Conservation (phyloP, 1,284 basidiomycete species). For the Baeospora myosura region DNA sequence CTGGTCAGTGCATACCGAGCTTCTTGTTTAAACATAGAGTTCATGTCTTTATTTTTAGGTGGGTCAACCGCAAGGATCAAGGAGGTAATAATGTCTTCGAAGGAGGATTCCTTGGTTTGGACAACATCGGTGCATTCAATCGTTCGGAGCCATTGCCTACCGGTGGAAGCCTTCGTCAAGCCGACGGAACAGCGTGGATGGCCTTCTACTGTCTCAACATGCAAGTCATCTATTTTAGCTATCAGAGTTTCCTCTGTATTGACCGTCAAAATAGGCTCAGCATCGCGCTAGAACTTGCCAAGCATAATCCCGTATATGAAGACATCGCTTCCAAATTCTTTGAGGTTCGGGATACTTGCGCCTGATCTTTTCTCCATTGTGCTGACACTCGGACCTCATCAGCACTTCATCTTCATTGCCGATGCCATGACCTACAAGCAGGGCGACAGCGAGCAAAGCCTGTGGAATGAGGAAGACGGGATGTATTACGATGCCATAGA, state of each 20-base stretch:
- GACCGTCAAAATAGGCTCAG: constrained; percentile 58
- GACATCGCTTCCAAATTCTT: constrained; percentile 99
- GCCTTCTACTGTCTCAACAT: constrained; percentile 97
- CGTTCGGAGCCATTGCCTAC: constrained; percentile 94
- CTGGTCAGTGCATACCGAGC: constrained; percentile 56
- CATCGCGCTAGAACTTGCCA: constrained; percentile 94
- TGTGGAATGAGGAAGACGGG: constrained; percentile 95
- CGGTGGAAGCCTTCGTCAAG: constrained; percentile 86
- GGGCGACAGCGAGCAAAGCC: constrained; percentile 68
- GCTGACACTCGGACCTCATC: constrained; percentile 5
- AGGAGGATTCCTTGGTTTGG: constrained; percentile 94
- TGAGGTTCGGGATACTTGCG: constrained; percentile 47
- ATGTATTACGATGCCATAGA: constrained; percentile 94
- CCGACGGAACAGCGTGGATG: constrained; percentile 99
- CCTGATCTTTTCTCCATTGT: constrained; percentile 3
- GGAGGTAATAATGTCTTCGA: constrained; percentile 95
- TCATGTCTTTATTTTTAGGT: constrained; percentile 40
- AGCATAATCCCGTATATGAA: constrained; percentile 96
- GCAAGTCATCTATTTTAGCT: constrained; percentile 22
- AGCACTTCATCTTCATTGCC: constrained; percentile 94
- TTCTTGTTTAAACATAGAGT: background rate
- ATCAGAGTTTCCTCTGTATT: too few relatives aligned
- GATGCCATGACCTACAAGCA: constrained; percentile 94
- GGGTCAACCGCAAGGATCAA: constrained; percentile 97
- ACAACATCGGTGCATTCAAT: constrained; percentile 98